Base-by-base conservation (phyloP, 805 yeast genomes). In the Starmerella tilneyi region DNA sequence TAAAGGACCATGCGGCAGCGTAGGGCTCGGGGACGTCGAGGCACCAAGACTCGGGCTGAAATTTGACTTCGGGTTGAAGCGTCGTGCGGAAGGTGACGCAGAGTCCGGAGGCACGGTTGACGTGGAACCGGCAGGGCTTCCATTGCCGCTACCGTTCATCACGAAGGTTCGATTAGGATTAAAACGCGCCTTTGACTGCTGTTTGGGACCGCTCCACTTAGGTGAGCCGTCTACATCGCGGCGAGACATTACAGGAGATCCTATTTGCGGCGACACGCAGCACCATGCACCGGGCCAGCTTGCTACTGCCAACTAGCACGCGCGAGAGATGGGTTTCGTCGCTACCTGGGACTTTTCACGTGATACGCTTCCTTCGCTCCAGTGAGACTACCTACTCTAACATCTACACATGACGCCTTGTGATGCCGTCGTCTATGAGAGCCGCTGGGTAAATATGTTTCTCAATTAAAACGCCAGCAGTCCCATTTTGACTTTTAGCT, bases 41-140 rank as follows among this genome's bases (percentile, higher is more conserved):
- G 33, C 34, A 9, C 24, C 34, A 8, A 20, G 19, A 23, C 32
- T 23, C 17, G 50, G 48, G 19, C 29, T 20, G 44, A 52, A 52
- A 13, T 49, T 47, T 20, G 48, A 46, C 21, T 40, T 41, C 27
- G 50, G 52, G 33, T 52, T 52, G 45, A 47, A 52, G 36, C 43
- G 42, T 13, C 52, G 48, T 21, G 42, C 13, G 23, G 46, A 39
- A 12, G 45, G 36, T 34, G 45, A 28, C 27, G 40, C 47, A 19
- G 43, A 20, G 4, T 34, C 38, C 13, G 26, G 19, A 17, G 38
- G 17, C 4, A 12, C 13, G 38, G 24, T 20, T n/a, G 16, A n/a
- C 12, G 38, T 20, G 11, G 28, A 8, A 20, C 38, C 28, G 9
- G 27, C 38, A 9, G 20, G 5, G 13, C 7, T 13, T 8, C 28